Base-by-base conservation (phyloP, 495 filamentous ascomycete genomes). In the Melanomma pulvis-pyrius region DNA sequence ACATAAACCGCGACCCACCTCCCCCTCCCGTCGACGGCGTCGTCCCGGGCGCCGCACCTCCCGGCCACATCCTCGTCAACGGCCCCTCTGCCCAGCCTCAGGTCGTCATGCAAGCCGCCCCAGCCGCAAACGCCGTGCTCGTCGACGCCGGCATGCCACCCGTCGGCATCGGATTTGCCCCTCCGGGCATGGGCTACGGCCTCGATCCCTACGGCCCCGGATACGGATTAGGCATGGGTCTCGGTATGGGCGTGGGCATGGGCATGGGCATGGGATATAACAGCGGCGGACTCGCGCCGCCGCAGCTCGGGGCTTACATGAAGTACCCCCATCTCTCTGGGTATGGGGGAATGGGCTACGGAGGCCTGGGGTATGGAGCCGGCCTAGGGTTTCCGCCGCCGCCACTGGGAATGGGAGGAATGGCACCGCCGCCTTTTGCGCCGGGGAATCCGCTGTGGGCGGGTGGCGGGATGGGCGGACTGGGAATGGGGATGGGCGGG, bases 1-100 rank as follows among this genome's bases (percentile, higher is more conserved):
- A 63, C 50, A 63, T 68, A 21, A 36, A 54, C 48, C 65, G 53
- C 32, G 59, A 52, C 30, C 47, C 49, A 5, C 59, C 65, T 19
- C 65, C 65, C 9, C 59, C 50, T 13, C 59, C 65, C 21, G 4
- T 68, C n/a, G n/a, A 49, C 25, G n/a, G 36, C 25, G 25, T 24
- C 54, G n/a, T 48, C 28, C 19, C 51, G 22, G 48, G 52, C 41
- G 34, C 26, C 13, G 9, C 32, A 49, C 28, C 1, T 8, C 48
- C 30, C 0, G 30, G 47, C 49, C n/a, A 29, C 25, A 30, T 46
- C 19, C 28, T 34, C 5, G 47, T 30, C 15, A 19, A 17, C 1
- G 32, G 53, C 1, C 29, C 59, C 34, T 2, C 13, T 52, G 22
- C 56, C 21, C 22, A 25, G 26, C 19, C 1, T 19, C 9, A 8